phyloP scores from a whole-genome alignment of 2,329 filamentous ascomycete species.

The Nakataea oryzae region DNA sequence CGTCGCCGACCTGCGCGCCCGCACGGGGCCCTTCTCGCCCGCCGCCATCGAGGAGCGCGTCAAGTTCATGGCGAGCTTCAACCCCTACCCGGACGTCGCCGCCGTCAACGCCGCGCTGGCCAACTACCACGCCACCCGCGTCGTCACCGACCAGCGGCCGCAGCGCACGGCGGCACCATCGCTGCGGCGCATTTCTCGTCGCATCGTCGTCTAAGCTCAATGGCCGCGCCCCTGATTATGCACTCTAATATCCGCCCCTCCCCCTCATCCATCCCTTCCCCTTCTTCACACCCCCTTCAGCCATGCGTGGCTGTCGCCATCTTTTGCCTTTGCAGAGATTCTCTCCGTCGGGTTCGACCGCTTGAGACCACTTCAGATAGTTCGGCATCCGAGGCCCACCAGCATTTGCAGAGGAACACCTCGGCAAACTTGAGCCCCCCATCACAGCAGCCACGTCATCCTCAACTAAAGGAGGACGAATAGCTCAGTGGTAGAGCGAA shows the following conservation, averaged over 20 bases:
- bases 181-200: background rate
- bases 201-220: background rate
- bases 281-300: background rate
- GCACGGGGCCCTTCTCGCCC: constrained; percentile 12
- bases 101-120: constrained; percentile 15
- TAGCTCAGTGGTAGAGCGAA: background rate
- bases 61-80: constrained; percentile 12
- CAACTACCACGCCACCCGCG: constrained; percentile 11
- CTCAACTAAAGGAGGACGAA: background rate
- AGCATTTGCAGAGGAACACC: background rate
- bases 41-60: constrained; percentile 13
- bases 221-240: background rate
- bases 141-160: background rate
- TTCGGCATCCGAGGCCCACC: background rate
- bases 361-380: no score
- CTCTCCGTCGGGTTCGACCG: no score
- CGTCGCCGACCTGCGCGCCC: constrained; percentile 12
- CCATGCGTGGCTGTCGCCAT: background rate
- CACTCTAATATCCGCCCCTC: background rate
- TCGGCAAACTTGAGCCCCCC: background rate
- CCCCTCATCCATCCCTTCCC: background rate
- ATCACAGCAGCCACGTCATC: background rate
- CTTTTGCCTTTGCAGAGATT: no score
- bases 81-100: constrained; percentile 14
- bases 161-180: background rate